Percentiles rank a stretch among this genome's conserved stretches.
Evolutionary conservation across 192 early-diverging fungal species (phyloP).

Genomic region (Coemansia sp.): DNA sequence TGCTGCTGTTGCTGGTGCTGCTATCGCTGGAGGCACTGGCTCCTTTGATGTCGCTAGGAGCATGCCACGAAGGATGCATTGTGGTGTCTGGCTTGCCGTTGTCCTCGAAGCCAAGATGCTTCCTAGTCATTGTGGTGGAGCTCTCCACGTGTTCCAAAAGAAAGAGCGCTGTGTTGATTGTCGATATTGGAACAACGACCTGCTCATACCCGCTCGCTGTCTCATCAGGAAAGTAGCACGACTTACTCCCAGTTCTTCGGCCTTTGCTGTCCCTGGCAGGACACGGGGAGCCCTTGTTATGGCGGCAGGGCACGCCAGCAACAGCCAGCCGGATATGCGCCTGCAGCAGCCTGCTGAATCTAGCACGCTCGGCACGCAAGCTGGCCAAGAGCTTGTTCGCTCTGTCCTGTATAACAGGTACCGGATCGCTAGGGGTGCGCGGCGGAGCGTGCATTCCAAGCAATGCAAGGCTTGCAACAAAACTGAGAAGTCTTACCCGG

Average conservation of each 20-base stretch:
- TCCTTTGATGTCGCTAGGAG: slow-evolving; percentile 10
- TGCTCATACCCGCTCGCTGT: slow-evolving; percentile 23
- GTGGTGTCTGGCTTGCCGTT: neutral
- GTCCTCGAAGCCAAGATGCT: slow-evolving; percentile 3
- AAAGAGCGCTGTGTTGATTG: slow-evolving; percentile 22
- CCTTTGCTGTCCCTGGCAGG: neutral
- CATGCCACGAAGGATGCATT: slow-evolving; percentile 17
- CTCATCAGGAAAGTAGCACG: slow-evolving; percentile 10
- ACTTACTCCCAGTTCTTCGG: neutral
- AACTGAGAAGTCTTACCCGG: slow-evolving; percentile 17
- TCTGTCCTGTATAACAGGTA: neutral
- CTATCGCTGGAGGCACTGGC: neutral
- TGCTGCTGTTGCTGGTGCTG: neutral
- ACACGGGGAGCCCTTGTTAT: neutral
- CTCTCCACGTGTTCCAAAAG: slow-evolving; percentile 33
- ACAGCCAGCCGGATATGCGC: slow-evolving; percentile 38
- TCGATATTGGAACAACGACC: slow-evolving; percentile 26
- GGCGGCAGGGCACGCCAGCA: neutral
- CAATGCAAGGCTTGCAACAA: slow-evolving; percentile 16
- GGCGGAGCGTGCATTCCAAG: slow-evolving; percentile 8
- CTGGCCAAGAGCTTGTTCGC: slow-evolving; percentile 13
- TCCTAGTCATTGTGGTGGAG: slow-evolving; percentile 16
- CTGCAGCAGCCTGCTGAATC: slow-evolving; percentile 31
- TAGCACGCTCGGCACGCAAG: slow-evolving; percentile 28
- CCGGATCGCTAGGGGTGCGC: neutral